These are phyloP conservation scores for Coelastrella sp. DNA, from an alignment of 139 green algal genomes.

Conservation along the genomic window DNA sequence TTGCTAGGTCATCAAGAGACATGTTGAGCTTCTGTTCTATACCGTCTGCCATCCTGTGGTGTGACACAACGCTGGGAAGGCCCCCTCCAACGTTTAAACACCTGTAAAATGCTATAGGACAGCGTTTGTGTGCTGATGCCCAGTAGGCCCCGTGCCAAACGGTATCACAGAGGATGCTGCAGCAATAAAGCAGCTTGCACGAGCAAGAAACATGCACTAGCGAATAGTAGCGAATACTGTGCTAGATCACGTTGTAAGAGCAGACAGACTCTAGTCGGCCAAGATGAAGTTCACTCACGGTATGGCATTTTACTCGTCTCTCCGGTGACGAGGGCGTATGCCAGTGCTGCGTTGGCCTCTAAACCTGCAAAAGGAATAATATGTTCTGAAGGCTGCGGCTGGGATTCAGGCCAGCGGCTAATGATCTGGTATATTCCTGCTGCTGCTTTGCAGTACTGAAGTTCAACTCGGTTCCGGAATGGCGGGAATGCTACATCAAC, in stretches of 20 bases:
- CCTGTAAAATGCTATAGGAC: background rate
- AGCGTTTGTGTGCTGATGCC: too few relatives aligned
- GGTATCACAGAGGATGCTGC: too few relatives aligned
- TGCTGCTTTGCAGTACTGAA: conserved; percentile 63
- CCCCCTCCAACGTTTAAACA: background rate
- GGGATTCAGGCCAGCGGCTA: too few relatives aligned
- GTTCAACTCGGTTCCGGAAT: conserved; percentile 78
- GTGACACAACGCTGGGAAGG: too few relatives aligned
- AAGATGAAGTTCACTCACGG: conserved; percentile 68
- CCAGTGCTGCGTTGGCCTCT: too few relatives aligned
- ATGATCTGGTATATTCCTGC: background rate
- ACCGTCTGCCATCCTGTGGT: conserved; percentile 16
- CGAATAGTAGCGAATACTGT: too few relatives aligned
- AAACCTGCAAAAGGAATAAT: too few relatives aligned
- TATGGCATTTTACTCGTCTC: background rate
- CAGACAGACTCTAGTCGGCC: too few relatives aligned
- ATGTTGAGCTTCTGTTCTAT: conserved; percentile 43
- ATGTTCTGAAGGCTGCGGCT: too few relatives aligned
- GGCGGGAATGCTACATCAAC: conserved; percentile 75
- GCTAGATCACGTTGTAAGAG: too few relatives aligned
- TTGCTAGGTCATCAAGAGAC: conserved; percentile 37
- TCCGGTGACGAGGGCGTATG: background rate
- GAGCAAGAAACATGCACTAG: too few relatives aligned
- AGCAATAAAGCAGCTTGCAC: background rate
- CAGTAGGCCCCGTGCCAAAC: too few relatives aligned